A percentile compares a stretch with the other conserved stretches of the same genome.
Conservation (phyloP, 176 grass and related monocot species). For the Oryza rufipogon region DNA sequence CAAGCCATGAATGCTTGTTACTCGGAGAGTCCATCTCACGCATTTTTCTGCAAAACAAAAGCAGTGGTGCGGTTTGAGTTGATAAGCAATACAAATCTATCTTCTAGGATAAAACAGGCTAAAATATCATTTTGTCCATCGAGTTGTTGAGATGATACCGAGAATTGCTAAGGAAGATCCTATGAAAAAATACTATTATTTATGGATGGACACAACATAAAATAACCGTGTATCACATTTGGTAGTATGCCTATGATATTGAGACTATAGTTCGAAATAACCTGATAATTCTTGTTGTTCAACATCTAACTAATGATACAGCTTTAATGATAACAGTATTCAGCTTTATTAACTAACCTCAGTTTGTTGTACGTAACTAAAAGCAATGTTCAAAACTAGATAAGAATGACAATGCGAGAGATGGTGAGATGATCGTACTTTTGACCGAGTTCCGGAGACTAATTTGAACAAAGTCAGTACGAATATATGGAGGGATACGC, state of each 20-base stretch:
- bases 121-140: background rate
- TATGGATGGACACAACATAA: conserved; percentile 15
- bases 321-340: background rate
- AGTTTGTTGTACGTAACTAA: conserved; percentile 3
- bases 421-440: conserved; percentile 58
- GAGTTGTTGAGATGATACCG: conserved; percentile 2
- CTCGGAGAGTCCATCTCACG: conserved; percentile 81
- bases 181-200: conserved; percentile 9
- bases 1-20: conserved; percentile 84
- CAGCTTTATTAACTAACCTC: conserved; percentile 1
- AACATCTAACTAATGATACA: background rate
- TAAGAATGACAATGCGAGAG: conserved; percentile 11
- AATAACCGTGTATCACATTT: background rate
- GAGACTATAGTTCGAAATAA: background rate
- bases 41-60: conserved; percentile 64
- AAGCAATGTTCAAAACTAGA: background rate
- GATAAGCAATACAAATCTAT: background rate
- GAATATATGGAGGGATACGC: conserved; percentile 83
- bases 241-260: background rate
- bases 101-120: conserved; percentile 22
- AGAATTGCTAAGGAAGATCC: conserved; percentile 18
- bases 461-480: conserved; percentile 74
- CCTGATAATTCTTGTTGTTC: conserved; percentile 5
- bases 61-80: background rate
- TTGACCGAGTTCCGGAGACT: conserved; percentile 73